Percentiles rank a stretch among this genome's conserved stretches.
These are phyloP conservation scores for Beauveria australis DNA, from an alignment of 2,329 filamentous ascomycete genomes.

Conservation along the genomic window DNA sequence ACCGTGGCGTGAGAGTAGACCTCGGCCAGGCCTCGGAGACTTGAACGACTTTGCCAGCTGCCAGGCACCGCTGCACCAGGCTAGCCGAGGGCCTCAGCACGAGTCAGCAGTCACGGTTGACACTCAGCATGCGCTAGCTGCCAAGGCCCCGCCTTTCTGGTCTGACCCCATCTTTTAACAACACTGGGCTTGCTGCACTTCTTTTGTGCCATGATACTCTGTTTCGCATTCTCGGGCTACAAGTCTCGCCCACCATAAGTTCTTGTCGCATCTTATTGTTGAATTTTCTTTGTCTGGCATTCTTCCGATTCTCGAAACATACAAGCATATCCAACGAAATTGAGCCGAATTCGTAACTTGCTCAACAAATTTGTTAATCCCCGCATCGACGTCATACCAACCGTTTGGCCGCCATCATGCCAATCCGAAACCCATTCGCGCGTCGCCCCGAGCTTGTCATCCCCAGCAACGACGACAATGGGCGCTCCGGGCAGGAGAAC, in stretches of 20 bases:
- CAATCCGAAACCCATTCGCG: slow-evolving; percentile 65
- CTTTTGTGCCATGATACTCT: not conserved
- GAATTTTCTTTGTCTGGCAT: not conserved
- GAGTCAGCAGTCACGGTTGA: too few relatives aligned
- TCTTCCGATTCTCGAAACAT: not conserved
- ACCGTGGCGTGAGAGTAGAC: not conserved
- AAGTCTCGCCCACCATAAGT: not conserved
- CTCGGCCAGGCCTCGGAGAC: too few relatives aligned
- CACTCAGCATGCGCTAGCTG: not conserved
- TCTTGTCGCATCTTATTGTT: not conserved
- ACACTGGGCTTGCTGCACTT: not conserved
- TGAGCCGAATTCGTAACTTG: not conserved
- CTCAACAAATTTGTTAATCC: not conserved
- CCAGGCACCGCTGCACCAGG: not conserved
- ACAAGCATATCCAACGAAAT: not conserved
- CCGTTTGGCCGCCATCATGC: slow-evolving; percentile 38
- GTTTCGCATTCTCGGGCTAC: not conserved
- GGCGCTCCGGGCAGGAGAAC: slow-evolving; percentile 31
- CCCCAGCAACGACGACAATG: slow-evolving; percentile 48
- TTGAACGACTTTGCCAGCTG: not conserved
- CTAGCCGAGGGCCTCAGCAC: not conserved
- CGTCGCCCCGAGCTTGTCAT: slow-evolving; percentile 44
- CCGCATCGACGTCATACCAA: slow-evolving; percentile 9
- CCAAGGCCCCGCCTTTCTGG: not conserved
- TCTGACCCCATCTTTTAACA: not conserved